Evolutionary conservation across 768 basidiomycete genomes (phyloP).

Genomic region (Omphalotus guepiniiformis): DNA sequence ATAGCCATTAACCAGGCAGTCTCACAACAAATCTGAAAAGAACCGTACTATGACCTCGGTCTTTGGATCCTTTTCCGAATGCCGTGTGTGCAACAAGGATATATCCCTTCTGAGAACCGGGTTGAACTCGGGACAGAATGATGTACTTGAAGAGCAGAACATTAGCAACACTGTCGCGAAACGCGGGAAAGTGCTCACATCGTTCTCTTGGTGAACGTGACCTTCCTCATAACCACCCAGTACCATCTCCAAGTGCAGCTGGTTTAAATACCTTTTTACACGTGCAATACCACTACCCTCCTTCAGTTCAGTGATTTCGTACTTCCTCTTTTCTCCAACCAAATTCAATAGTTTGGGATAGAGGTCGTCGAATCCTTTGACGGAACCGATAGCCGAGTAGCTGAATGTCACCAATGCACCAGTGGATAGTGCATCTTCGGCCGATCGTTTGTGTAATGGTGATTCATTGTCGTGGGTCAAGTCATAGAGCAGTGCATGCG

Average conservation of each 20-base stretch:
- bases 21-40: neutral
- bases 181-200: slow-evolving; percentile 51
- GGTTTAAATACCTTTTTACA: slow-evolving; percentile 74
- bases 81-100: slow-evolving; percentile 90
- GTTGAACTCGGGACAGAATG: slow-evolving; percentile 87
- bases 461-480: slow-evolving; percentile 98
- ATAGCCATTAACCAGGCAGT: neutral
- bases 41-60: slow-evolving; percentile 74
- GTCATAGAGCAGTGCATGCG: slow-evolving; percentile 94
- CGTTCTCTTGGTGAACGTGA: slow-evolving; percentile 94
- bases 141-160: slow-evolving; percentile 64
- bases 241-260: slow-evolving; percentile 88
- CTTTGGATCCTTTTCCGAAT: slow-evolving; percentile 77
- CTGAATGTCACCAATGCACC: slow-evolving; percentile 92
- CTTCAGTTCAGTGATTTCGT: slow-evolving; percentile 61
- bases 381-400: slow-evolving; percentile 83
- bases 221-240: slow-evolving; percentile 85
- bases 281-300: slow-evolving; percentile 53
- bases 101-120: slow-evolving; percentile 86
- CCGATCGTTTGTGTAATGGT: slow-evolving; percentile 81
- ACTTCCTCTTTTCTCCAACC: slow-evolving; percentile 77
- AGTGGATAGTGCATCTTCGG: slow-evolving; percentile 93
- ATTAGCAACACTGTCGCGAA: neutral
- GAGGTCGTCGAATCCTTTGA: slow-evolving; percentile 96
- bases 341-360: slow-evolving; percentile 93